Percentiles rank a stretch among this genome's conserved stretches.
Conservation (phyloP, 257 asterid genomes). For the Lycium ferocissimum region DNA sequence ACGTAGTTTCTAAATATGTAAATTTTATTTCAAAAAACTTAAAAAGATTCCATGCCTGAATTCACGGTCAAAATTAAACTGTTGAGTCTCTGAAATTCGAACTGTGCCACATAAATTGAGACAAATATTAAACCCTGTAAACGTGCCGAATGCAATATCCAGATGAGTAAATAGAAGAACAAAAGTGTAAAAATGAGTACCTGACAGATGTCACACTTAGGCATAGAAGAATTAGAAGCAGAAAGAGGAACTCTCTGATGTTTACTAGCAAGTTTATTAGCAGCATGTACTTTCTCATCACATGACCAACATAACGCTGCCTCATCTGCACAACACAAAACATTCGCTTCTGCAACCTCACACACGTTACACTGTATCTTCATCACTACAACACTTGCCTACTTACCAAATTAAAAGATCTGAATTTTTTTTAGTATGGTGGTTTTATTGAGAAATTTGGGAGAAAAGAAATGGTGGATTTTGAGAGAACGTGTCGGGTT, state of each 20-base stretch:
- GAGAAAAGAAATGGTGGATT: conserved; percentile 31
- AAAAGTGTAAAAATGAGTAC: conserved; percentile 36
- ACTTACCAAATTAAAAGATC: neutral
- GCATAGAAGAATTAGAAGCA: conserved; percentile 62
- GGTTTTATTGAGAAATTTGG: neutral
- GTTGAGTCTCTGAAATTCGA: too few relatives aligned
- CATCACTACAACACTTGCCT: conserved; percentile 43
- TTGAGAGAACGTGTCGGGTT: conserved; percentile 38
- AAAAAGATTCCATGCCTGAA: too few relatives aligned
- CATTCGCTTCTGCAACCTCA: conserved; percentile 76
- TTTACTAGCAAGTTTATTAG: conserved; percentile 76
- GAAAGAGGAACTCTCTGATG: conserved; percentile 81
- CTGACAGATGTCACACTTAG: conserved; percentile 93
- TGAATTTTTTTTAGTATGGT: conserved; percentile 6
- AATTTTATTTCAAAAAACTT: too few relatives aligned
- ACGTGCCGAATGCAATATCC: too few relatives aligned
- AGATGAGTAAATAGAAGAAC: neutral
- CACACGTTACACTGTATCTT: conserved; percentile 93
- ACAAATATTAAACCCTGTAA: too few relatives aligned
- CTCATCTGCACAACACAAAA: conserved; percentile 91
- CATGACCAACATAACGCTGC: conserved; percentile 78
- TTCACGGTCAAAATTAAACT: too few relatives aligned
- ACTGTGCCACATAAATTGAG: too few relatives aligned
- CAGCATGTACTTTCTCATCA: conserved; percentile 79
- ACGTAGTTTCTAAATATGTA: too few relatives aligned